Base-by-base conservation (phyloP, 768 basidiomycete genomes). In the Mrakia gelida region DNA sequence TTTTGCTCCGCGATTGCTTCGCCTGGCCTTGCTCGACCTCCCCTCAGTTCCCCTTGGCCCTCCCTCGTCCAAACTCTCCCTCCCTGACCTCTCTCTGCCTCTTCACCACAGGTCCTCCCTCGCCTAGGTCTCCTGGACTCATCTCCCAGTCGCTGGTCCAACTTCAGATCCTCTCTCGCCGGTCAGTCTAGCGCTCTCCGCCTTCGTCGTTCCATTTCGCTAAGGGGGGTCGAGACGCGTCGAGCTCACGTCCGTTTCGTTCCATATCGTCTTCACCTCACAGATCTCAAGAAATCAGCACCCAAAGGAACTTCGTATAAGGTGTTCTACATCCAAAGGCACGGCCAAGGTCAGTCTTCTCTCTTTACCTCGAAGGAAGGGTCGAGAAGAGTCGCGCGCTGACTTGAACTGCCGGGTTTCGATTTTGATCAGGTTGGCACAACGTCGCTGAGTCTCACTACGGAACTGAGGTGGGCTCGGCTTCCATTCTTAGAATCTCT, bases 371-470 rank as follows among this genome's bases (percentile, higher is more conserved):
- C 49, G n/a, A 7, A 18, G 45, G 16, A 32, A 41, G 71, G 52
- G 10, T 72, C 49, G 8, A 16, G 1, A 32, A 32, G 30, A 5
- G 63, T 15, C 30, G 34, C 4, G 28, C 13, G 41, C 67, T 43
- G 30, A 28, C 52, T 38, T 59, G n/a, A 13, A 2, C 54, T 38
- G 1, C 18, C n/a, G 26, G 21, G 4, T 41, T 28, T 61, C 9
- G 11, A 49, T 21, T 52, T 52, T 7, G 49, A 15, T 52, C 18
- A 13, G 32, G 52, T 6, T 34, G 30, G 32, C 52, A 56, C 54
- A 59, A 73, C 32, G 73, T 73, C 61, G 73, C 73, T 26, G 73
- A 73, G 32, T 56, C 73, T 16, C 54, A 73, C 11, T 73, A 59
- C 41, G 73, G 73, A 11, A 61, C 54, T 21, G 73, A 73, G 54